Base-by-base conservation (phyloP, 139 green algal genomes). In the Pedinophyceae sp. region DNA sequence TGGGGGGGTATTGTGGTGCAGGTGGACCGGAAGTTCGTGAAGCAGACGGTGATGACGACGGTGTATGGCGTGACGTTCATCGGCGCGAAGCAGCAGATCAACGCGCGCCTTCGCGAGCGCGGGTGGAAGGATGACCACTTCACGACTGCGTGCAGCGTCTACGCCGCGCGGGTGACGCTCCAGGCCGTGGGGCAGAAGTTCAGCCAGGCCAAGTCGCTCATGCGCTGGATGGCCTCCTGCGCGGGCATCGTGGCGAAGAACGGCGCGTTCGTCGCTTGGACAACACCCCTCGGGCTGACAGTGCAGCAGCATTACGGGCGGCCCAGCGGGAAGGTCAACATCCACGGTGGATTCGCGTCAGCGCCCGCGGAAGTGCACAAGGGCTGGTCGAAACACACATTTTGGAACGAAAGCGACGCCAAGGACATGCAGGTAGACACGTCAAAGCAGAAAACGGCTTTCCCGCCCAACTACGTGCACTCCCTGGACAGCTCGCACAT, bases 11-110 rank as follows among this genome's bases (percentile, higher is more conserved):
- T 41, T 64, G 60, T 28, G 3, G 58, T 65, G n/a, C 50, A 75
- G 28, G 72, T 97, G 1, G 79, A 97, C 62, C 79, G 90, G 24
- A 97, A 97, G 76, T 72, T 98, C 26, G 89, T 98, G 25, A 97
- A 97, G 69, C 90, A 98, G 72, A 98, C 88, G n/a, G 90, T 97
- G 2, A 98, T 98, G 90, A 98, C 89, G 6, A 88, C 77, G 23
- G 89, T 98, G 52, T 98, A 98, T 45, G 90, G 90, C 34, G 89
- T 98, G 3, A 98, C 90, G 0, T 80, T 84, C 40, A 60, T 94
- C 0, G 90, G 90, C 15, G 90, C 89, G 13, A 70, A 85, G 2
- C 54, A 80, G 27, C 90, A 98, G 77, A 86, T 97, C 20, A 49
- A 54, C 25, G 75, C 60, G 53, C 73, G 86, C 10, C 61, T 96